Conservation (phyloP, 2,329 filamentous ascomycete genomes). For the Sporothrix dimorphospora region DNA sequence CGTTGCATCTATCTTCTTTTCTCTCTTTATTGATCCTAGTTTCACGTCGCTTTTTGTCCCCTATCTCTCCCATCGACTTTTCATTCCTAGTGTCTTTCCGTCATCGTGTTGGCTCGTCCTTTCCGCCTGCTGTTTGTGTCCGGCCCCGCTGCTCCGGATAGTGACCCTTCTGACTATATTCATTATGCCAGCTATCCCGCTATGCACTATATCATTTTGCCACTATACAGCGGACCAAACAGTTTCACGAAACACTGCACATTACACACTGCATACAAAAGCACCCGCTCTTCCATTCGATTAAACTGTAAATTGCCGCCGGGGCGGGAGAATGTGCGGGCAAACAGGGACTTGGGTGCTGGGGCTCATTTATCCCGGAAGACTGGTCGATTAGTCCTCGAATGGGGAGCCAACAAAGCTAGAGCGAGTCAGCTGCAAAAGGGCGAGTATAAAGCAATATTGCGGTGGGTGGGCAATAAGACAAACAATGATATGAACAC, state of each 20-base stretch:
- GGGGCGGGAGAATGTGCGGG: neutral
- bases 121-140: neutral
- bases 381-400: neutral
- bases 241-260: neutral
- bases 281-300: neutral
- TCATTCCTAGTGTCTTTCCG: neutral
- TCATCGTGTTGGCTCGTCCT: neutral
- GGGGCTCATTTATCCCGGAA: constrained; percentile 12
- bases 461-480: neutral
- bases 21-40: neutral
- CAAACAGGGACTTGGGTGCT: neutral
- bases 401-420: neutral
- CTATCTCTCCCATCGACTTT: neutral
- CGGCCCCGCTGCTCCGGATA: constrained; percentile 9
- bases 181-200: neutral
- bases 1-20: neutral
- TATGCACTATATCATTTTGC: constrained; percentile 3
- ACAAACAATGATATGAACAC: neutral
- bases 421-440: neutral
- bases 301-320: neutral
- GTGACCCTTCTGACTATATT: neutral
- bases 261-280: neutral
- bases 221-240: constrained; percentile 17
- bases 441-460: neutral
- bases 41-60: neutral